Base-by-base conservation (phyloP, 257 asterid genomes). In the Nicotiana benthamiana region DNA sequence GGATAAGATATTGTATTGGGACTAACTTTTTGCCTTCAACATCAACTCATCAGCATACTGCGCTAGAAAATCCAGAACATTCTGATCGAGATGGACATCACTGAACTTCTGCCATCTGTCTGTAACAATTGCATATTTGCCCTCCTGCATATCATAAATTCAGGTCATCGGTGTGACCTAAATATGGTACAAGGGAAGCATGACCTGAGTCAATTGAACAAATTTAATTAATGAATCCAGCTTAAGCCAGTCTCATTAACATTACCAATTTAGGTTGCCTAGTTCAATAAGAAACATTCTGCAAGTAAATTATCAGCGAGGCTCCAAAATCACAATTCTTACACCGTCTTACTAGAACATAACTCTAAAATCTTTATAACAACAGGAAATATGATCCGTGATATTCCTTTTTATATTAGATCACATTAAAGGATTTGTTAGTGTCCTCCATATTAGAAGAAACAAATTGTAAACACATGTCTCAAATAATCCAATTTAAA, bases 71-170 rank as follows among this genome's bases (percentile, higher is more conserved):
- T 86, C 87, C 82, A 93, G 85, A 79, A 90, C 90, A 78, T 90
- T 75, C 82, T 89, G 83, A 86, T 92, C 90, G 81, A 96, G 95
- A 87, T 84, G 90, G n/a, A 96, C 98, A 52, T 92, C 85, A 36
- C 86, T 96, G 87, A 96, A 96, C 85, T 92, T 96, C 91, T 94
- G 98, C 99, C 99, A 96, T 84, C 99, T 92, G 86, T 94, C 94
- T 20, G 99, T 94, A 74, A 94, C 99, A 67, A 96, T 91, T 68
- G 92, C 97, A 84, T 93, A 95, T 79, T 84, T 83, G 20, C 87
- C 92, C 18, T 87, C 96, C 99, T 95, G 92, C 67, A 80, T 28
- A 63, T 0, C 48, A 40, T 77, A 20, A 64, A 57, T 75, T 56
- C 51, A 79, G 79, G 83, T 84, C 86, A 84, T 65, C 56, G 61